A percentile compares a stretch with the other conserved stretches of the same genome.
phyloP scores from a whole-genome alignment of 805 yeast species.

The Candida sphagnicola region DNA sequence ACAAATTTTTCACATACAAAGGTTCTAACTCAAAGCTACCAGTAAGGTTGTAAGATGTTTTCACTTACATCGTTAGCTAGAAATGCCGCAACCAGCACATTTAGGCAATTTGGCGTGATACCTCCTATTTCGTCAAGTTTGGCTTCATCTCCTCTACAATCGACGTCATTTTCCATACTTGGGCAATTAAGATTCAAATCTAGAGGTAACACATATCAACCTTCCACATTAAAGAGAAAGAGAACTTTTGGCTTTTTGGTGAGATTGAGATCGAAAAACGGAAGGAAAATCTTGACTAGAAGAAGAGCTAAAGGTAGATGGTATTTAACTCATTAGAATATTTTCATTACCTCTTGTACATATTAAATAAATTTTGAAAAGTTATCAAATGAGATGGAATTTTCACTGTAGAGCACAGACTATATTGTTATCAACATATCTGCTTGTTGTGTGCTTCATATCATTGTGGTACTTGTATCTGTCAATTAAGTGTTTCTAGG shows the following conservation, averaged over 20 bases:
- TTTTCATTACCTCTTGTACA: neutral
- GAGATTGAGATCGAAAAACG: slow-evolving; percentile 68
- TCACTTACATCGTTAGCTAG: slow-evolving; percentile 2
- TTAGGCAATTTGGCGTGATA: slow-evolving; percentile 1
- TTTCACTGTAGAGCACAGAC: no score
- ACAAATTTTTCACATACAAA: neutral
- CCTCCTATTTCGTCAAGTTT: neutral
- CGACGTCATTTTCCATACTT: slow-evolving; percentile 14
- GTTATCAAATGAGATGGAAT: no score
- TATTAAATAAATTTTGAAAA: neutral
- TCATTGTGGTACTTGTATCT: no score
- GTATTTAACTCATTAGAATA: slow-evolving; percentile 73
- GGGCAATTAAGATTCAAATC: slow-evolving; percentile 71
- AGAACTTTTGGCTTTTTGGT: slow-evolving; percentile 88
- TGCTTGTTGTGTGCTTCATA: no score
- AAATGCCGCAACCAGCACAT: slow-evolving; percentile 1
- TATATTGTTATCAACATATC: no score
- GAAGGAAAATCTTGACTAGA: slow-evolving; percentile 73
- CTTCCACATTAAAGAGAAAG: slow-evolving; percentile 85
- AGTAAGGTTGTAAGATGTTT: slow-evolving; percentile 2
- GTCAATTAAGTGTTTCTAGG: no score
- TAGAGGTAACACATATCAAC: slow-evolving; percentile 94
- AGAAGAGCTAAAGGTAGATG: slow-evolving; percentile 90
- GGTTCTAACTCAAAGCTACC: no score
- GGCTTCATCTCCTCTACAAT: slow-evolving; percentile 6